These are phyloP conservation scores for Zygosaccharomyces gambellarensis DNA, from an alignment of 805 yeast species.

Conservation along the genomic window DNA sequence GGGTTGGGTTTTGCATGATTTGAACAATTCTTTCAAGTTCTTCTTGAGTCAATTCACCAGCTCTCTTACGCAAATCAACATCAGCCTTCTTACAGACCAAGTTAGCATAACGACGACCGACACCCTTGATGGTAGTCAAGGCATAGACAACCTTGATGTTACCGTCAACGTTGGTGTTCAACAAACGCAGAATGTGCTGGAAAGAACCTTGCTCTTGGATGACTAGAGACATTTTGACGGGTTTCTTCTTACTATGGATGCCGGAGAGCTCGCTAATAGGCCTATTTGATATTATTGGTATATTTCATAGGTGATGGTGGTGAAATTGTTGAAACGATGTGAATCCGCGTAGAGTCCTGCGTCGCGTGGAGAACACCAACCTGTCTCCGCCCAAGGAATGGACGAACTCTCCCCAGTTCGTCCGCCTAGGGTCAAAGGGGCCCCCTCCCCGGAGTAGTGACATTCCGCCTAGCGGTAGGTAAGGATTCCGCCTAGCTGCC, in stretches of 20 bases:
- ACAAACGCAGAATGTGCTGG: conserved; percentile 99
- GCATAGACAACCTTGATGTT: conserved; percentile 99
- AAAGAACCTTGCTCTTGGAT: conserved; percentile 98
- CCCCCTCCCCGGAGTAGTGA: background rate
- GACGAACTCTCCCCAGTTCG: background rate
- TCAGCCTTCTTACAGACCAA: conserved; percentile 99
- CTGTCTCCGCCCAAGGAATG: background rate
- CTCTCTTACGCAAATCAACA: conserved; percentile 96
- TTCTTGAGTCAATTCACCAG: conserved; percentile 99
- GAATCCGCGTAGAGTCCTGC: background rate
- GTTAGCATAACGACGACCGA: conserved; percentile 99
- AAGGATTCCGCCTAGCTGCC: too few species aligned
- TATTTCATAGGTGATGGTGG: background rate
- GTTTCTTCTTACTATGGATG: conserved; percentile 11
- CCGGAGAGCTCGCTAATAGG: conserved; percentile 1
- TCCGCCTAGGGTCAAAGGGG: background rate
- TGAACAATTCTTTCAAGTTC: conserved; percentile 99
- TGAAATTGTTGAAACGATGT: conserved; percentile 1
- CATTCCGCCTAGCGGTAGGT: background rate
- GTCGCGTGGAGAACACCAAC: background rate
- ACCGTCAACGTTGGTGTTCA: conserved; percentile 99
- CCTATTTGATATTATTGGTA: background rate
- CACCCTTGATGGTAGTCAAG: conserved; percentile 99
- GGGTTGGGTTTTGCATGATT: conserved; percentile 99
- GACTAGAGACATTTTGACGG: conserved; percentile 82